A percentile compares a stretch with the other conserved stretches of the same genome.
phyloP scores from a whole-genome alignment of 73 alveolate species.

The Paramecium pentaurelia region DNA sequence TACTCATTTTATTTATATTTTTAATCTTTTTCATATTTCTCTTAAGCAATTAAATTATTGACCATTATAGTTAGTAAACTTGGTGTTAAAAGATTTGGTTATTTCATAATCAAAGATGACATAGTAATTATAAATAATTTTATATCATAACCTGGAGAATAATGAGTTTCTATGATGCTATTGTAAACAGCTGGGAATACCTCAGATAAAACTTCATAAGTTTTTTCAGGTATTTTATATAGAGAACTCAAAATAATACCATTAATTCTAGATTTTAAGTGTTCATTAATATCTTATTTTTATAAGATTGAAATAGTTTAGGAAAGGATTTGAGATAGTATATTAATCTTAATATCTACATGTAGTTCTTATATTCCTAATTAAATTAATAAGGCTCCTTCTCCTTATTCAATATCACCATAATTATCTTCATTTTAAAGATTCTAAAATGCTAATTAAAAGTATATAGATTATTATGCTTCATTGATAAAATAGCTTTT shows the following conservation, averaged over 20 bases:
- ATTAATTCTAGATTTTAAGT: neutral
- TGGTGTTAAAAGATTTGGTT: neutral
- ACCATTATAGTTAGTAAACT: neutral
- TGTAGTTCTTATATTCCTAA: neutral
- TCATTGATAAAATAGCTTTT: neutral
- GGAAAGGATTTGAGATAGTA: neutral
- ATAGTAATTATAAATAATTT: constrained; percentile 14
- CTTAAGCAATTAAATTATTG: neutral
- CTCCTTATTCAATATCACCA: neutral
- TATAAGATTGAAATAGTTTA: neutral
- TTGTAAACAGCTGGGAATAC: neutral
- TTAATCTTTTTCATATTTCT: neutral
- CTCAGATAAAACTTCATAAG: neutral
- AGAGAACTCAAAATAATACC: constrained; percentile 26
- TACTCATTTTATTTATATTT: neutral
- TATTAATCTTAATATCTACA: neutral
- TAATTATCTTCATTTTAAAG: neutral
- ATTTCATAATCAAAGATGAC: neutral
- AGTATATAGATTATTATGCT: neutral
- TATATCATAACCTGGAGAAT: constrained; percentile 22
- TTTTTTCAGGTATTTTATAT: neutral
- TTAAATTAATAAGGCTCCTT: constrained; percentile 7
- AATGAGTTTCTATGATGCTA: neutral
- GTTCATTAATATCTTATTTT: neutral
- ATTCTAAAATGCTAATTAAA: neutral